Evolutionary conservation across 2,329 filamentous ascomycete genomes (phyloP), one percentile per base, ranked within the genome.

Genomic region (Fonsecaea pugnacius): DNA sequence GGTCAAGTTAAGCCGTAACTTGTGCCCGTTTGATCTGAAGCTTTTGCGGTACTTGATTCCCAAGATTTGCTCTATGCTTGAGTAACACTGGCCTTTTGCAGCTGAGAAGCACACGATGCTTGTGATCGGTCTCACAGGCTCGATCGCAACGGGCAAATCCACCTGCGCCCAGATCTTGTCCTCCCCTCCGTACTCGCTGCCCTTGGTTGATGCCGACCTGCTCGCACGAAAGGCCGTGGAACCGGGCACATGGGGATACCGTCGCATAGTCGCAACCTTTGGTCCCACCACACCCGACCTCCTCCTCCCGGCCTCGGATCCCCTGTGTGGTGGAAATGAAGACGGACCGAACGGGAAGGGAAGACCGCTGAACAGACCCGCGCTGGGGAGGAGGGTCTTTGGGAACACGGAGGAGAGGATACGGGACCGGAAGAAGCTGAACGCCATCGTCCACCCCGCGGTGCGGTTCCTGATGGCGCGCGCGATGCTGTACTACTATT

Each of bases 61-160:
- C 38, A 21, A 33, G 10, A 30, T 6, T 30, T 14, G 12, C 38
- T 14, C 21, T 27, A 48, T 48, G 18, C 43, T 48, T 5, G 43
- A 14, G 18, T 24, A 48, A 48, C 21, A 27, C 43, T 24, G 18
- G 43, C 9, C 21, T 4, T 27, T 30, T 30, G 27, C 27, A 30
- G 21, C 43, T 27, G 4, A 48, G 43, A 48, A 48, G 3, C 7
- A 3, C 35, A 69, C 12, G 21, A 98, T 98, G 95, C 86, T 98
- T 55, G 88, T 99, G 73, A 92, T 99, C 72, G 95, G 95, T 63
- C 87, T 99, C 30, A 99, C 95, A 8, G 95, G 95, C 75, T 96
- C 93, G 66, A 98, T 99, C 75, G 95, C 95, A 66, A 99, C 95
- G 5, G 95, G 95, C 76, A 99, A 99, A 85, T 96, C 94, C 52